Percentiles rank a stretch among this genome's conserved stretches.
These are phyloP conservation scores for Pseudevernia furfuracea DNA, from an alignment of 495 filamentous ascomycete species.

Conservation along the genomic window DNA sequence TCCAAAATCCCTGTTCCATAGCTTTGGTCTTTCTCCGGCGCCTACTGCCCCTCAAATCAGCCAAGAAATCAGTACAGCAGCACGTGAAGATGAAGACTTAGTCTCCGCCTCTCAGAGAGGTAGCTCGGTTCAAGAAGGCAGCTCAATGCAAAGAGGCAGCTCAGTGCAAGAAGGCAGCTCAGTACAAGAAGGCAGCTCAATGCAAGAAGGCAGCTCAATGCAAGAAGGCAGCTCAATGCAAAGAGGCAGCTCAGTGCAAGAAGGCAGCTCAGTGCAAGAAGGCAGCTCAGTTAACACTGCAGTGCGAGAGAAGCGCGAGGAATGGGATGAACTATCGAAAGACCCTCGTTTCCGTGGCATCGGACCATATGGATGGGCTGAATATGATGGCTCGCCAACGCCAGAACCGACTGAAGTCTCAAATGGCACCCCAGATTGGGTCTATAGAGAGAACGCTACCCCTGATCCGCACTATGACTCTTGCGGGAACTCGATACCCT, in stretches of 20 bases:
- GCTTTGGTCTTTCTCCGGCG: not conserved
- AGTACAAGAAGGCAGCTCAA: not conserved
- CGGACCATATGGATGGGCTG: not conserved
- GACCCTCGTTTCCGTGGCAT: not conserved
- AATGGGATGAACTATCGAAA: not conserved
- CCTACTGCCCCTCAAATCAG: not conserved
- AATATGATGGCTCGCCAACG: not conserved
- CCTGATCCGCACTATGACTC: not conserved
- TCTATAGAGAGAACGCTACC: not conserved
- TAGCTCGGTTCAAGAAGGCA: not conserved
- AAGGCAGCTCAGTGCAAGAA: not conserved
- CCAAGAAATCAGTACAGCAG: not conserved
- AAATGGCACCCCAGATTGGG: not conserved
- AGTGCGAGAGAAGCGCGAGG: not conserved
- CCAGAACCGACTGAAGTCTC: not conserved
- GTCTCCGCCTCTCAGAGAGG: not conserved
- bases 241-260: too few species aligned
- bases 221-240: not conserved
- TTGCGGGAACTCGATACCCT: not conserved
- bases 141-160: too few species aligned
- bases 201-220: not conserved
- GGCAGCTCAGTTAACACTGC: not conserved
- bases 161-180: not conserved
- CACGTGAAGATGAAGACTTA: not conserved
- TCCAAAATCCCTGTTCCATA: not conserved